Evolutionary conservation across 257 asterid species (phyloP).

Genomic region (Scutellaria galericulata): DNA sequence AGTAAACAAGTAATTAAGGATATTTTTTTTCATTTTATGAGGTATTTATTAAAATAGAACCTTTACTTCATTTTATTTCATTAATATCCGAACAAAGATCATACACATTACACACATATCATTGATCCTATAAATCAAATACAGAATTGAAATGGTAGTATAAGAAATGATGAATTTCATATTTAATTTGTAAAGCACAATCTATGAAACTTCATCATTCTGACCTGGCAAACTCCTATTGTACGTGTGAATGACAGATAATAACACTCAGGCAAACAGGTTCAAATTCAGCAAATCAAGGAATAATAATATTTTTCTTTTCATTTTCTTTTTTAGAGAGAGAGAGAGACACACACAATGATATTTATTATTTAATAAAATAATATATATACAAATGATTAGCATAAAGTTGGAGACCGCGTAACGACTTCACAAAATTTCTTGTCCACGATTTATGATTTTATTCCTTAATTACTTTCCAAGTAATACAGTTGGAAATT

Average conservation of each 20-base stretch:
- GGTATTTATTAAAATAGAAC: too few relatives aligned
- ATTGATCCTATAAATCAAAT: too few relatives aligned
- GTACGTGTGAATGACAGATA: constrained; percentile 31
- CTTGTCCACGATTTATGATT: constrained; percentile 22
- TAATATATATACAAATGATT: background rate
- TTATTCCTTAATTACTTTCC: constrained; percentile 31
- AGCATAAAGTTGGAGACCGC: constrained; percentile 34
- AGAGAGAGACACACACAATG: too few relatives aligned
- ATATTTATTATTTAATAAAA: background rate
- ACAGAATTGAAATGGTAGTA: background rate
- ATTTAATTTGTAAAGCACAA: background rate
- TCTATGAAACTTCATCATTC: constrained; percentile 33
- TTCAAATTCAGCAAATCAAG: constrained; percentile 1
- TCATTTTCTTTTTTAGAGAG: too few relatives aligned
- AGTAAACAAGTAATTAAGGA: too few relatives aligned
- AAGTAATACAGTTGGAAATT: constrained; percentile 28
- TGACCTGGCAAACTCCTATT: constrained; percentile 38
- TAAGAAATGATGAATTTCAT: background rate
- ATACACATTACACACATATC: too few relatives aligned
- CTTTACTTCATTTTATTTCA: too few relatives aligned
- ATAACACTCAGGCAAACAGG: constrained; percentile 23
- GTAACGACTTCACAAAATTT: constrained; percentile 37
- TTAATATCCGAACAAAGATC: too few relatives aligned
- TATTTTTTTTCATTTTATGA: too few relatives aligned
- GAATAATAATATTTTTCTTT: background rate